phyloP scores from a whole-genome alignment of 495 filamentous ascomycete species.

The Lepraria neglecta region DNA sequence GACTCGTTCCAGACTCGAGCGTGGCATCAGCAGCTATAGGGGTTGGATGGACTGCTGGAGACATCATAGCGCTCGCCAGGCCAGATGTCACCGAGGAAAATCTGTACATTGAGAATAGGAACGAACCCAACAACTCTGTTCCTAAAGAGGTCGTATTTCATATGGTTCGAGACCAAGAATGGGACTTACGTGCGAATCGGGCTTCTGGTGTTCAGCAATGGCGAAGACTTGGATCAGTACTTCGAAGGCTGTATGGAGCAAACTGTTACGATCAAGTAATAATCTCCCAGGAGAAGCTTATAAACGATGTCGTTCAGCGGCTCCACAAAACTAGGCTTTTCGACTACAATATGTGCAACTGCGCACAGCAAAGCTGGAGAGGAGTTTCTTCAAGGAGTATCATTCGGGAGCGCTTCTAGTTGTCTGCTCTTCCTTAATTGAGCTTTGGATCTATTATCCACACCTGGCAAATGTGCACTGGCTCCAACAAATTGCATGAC shows the following conservation, averaged over 20 bases:
- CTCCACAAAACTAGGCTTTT: too few species aligned
- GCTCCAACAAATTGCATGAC: slow-evolving; percentile 61
- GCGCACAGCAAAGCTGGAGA: too few species aligned
- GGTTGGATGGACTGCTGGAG: not conserved
- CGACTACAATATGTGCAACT: too few species aligned
- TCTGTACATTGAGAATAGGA: not conserved
- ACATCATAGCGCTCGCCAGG: not conserved
- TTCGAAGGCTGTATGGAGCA: not conserved
- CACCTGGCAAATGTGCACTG: slow-evolving; percentile 29
- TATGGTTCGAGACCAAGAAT: not conserved
- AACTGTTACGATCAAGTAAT: not conserved
- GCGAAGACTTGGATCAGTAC: not conserved
- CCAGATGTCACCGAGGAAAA: not conserved
- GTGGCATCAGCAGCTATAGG: not conserved
- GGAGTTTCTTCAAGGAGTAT: slow-evolving; percentile 2
- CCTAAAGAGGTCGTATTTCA: not conserved
- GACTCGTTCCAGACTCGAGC: not conserved
- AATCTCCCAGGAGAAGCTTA: not conserved
- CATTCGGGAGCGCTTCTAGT: slow-evolving; percentile 8
- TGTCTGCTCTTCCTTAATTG: not conserved
- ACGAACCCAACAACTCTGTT: not conserved
- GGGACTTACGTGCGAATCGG: not conserved
- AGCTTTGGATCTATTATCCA: not conserved
- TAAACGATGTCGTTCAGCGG: too few species aligned
- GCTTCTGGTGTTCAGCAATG: not conserved